Evolutionary conservation across 805 yeast genomes (phyloP).

Genomic region (Saccharomyces eubayanus): DNA sequence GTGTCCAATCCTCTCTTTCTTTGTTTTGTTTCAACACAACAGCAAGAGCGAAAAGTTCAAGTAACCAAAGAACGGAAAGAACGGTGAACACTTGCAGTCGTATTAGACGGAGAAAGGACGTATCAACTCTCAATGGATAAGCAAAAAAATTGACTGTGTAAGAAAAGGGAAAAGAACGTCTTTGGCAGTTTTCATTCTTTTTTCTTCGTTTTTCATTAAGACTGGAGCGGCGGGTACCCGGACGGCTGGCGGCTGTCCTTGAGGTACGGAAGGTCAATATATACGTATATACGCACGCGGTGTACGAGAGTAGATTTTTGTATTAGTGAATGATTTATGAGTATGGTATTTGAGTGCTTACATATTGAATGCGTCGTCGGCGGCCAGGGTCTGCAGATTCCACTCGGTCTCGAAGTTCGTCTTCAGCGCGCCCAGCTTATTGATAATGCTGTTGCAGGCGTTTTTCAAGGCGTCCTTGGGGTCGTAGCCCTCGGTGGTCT

Average conservation of each 20-base stretch:
- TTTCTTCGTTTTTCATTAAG: not conserved
- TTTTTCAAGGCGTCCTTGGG: constrained; percentile 85
- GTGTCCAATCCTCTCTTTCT: not conserved
- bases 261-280: not conserved
- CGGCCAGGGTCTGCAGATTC: constrained; percentile 73
- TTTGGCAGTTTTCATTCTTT: not conserved
- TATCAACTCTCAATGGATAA: not conserved
- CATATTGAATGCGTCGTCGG: constrained; percentile 35
- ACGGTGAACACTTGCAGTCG: not conserved
- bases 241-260: not conserved
- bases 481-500: constrained; percentile 89
- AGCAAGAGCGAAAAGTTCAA: not conserved
- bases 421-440: constrained; percentile 65
- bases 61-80: not conserved
- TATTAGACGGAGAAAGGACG: not conserved
- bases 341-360: not conserved
- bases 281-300: not conserved
- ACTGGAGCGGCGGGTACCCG: not conserved
- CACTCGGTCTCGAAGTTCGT: constrained; percentile 85
- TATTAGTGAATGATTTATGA: not conserved
- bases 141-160: not conserved
- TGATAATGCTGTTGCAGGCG: constrained; percentile 79
- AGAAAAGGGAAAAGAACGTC: not conserved
- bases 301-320: not conserved
- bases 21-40: not conserved